Conservation (phyloP, 164 flowering plant species). For the Santalum album region DNA sequence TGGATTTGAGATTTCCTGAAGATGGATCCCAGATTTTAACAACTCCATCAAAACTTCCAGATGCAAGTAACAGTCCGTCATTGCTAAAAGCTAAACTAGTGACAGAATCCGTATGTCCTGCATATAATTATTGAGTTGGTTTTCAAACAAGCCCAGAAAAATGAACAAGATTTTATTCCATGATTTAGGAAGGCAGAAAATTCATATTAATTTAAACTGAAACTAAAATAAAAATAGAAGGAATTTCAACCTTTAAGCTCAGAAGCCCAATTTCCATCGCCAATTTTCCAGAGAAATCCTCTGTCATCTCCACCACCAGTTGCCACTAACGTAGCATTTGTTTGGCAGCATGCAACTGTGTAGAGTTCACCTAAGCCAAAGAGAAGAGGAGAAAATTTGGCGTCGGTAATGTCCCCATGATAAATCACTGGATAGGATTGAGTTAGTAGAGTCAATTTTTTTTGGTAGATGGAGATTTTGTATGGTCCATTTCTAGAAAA, state of each 20-base stretch:
- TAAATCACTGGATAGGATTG: too few species aligned
- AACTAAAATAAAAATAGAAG: too few species aligned
- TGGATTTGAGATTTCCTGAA: slow-evolving; percentile 46
- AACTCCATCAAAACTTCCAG: slow-evolving; percentile 79
- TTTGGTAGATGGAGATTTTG: too few species aligned
- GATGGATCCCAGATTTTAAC: slow-evolving; percentile 65
- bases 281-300: slow-evolving; percentile 85
- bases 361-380: slow-evolving; percentile 61
- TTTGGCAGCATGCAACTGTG: slow-evolving; percentile 80
- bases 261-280: slow-evolving; percentile 63
- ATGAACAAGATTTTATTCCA: not conserved
- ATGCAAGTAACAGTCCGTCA: slow-evolving; percentile 86
- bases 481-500: too few species aligned
- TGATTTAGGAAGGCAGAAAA: not conserved
- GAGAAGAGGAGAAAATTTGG: not conserved
- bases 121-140: slow-evolving; percentile 2
- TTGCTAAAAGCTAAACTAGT: slow-evolving; percentile 60
- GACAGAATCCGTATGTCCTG: slow-evolving; percentile 81
- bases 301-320: slow-evolving; percentile 94
- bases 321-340: slow-evolving; percentile 65
- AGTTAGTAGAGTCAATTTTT: too few species aligned
- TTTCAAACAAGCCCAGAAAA: not conserved
- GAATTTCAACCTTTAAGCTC: slow-evolving; percentile 51
- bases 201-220: too few species aligned
- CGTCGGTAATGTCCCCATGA: too few species aligned